Percentiles rank a stretch among this genome's conserved stretches.
These are phyloP conservation scores for Guillardia theta DNA, from an alignment of 78 protist species.

Conservation along the genomic window DNA sequence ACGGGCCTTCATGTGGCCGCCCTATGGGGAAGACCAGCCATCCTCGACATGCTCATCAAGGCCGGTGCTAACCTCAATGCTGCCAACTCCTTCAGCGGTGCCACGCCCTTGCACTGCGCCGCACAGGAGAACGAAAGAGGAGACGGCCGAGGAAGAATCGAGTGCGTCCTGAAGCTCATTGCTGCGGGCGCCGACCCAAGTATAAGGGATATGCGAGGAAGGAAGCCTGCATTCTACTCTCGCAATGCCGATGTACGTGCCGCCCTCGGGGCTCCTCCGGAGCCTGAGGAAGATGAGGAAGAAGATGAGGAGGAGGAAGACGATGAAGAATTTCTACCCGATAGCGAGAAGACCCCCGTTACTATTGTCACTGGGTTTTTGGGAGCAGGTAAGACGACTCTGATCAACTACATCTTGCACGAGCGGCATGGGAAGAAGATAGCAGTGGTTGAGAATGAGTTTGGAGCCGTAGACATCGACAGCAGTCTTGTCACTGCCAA, in stretches of 20 bases:
- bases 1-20: conserved; percentile 1
- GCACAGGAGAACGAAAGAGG: neutral
- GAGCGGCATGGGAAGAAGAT: conserved; percentile 62
- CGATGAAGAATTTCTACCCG: neutral
- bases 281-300: neutral
- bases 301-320: neutral
- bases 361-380: conserved; percentile 60
- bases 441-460: conserved; percentile 76
- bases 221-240: neutral
- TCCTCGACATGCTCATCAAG: neutral
- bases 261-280: neutral
- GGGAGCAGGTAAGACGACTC: conserved; percentile 82
- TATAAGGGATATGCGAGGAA: neutral
- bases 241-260: neutral
- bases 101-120: conserved; percentile 14
- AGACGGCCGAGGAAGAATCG: neutral
- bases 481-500: neutral
- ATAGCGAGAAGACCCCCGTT: conserved; percentile 19
- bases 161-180: neutral
- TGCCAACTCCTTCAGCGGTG: neutral
- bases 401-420: conserved; percentile 73
- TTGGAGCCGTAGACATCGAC: conserved; percentile 22
- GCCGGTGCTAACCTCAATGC: neutral
- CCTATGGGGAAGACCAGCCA: neutral
- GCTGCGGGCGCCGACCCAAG: neutral